Conservation (phyloP, 1,284 basidiomycete species). For the Boletus calvinii region DNA sequence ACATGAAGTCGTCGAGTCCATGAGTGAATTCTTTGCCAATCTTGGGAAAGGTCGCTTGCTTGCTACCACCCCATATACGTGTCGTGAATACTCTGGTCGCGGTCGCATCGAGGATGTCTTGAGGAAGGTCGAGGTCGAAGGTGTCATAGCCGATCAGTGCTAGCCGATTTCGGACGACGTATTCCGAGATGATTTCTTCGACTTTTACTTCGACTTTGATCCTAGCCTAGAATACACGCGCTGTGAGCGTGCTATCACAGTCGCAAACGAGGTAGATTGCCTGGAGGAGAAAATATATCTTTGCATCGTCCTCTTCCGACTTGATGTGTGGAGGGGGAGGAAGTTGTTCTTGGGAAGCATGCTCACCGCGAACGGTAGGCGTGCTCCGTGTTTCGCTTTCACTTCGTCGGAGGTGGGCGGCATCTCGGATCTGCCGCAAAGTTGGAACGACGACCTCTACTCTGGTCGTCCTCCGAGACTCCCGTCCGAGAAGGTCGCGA, state of each 20-base stretch:
- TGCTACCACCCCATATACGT: constrained; percentile 33
- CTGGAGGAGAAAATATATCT: constrained; percentile 3
- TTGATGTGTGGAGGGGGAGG: constrained; percentile 1
- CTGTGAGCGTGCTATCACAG: background rate
- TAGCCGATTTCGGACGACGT: constrained; percentile 10
- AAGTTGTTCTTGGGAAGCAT: constrained; percentile 2
- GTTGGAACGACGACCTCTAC: constrained; percentile 15
- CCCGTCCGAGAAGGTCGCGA: constrained; percentile 7
- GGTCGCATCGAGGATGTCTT: constrained; percentile 9
- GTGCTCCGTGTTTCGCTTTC: background rate
- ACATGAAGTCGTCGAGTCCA: constrained; percentile 37
- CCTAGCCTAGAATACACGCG: constrained; percentile 1
- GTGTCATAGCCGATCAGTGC: constrained; percentile 4
- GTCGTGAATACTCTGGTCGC: constrained; percentile 30
- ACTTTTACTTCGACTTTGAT: constrained; percentile 14
- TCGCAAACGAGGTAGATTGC: background rate
- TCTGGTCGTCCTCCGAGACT: constrained; percentile 2
- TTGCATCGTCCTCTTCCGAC: constrained; percentile 10
- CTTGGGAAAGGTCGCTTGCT: constrained; percentile 28
- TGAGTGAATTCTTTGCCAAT: constrained; percentile 28
- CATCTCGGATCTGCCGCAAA: constrained; percentile 5
- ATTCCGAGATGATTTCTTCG: constrained; percentile 5
- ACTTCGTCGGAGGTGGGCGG: background rate
- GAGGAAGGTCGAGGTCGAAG: constrained; percentile 12
- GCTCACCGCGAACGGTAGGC: background rate